These are phyloP conservation scores for Vitis hybrid DNA, from an alignment of 177 flowering plant species.

Conservation along the genomic window DNA sequence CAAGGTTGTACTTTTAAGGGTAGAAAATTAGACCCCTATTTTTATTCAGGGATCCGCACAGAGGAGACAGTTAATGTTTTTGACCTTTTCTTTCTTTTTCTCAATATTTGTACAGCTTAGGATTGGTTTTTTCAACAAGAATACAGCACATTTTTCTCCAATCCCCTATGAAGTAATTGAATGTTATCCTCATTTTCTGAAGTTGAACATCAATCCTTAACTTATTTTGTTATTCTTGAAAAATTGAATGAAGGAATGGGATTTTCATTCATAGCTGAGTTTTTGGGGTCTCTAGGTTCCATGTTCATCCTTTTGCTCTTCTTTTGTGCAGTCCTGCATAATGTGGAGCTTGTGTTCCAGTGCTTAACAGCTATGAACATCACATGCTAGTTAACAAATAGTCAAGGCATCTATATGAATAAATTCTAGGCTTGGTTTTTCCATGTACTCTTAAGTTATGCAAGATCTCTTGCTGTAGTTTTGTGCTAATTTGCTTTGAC, in stretches of 20 bases:
- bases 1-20: slow-evolving; percentile 30
- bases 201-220: slow-evolving; percentile 20
- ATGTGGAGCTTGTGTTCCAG: background rate
- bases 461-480: no score
- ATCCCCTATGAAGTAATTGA: slow-evolving; percentile 9
- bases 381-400: background rate
- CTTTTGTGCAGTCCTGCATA: background rate
- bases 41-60: slow-evolving; percentile 28
- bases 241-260: background rate
- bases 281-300: background rate
- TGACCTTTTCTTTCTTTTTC: slow-evolving; percentile 16
- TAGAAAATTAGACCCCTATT: slow-evolving; percentile 32
- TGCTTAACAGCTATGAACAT: background rate
- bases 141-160: slow-evolving; percentile 26
- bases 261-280: background rate
- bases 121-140: slow-evolving; percentile 29
- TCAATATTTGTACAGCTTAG: slow-evolving; percentile 47
- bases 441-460: no score
- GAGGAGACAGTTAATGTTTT: slow-evolving; percentile 27
- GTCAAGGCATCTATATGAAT: background rate
- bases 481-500: no score
- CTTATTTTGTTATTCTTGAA: slow-evolving; percentile 3
- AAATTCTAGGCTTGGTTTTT: no score
- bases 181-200: slow-evolving; percentile 13
- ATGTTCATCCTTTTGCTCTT: background rate